Percentiles rank a stretch among this genome's conserved stretches.
phyloP scores from a whole-genome alignment of 2,329 filamentous ascomycete genomes.

The Botrytis byssoidea region DNA sequence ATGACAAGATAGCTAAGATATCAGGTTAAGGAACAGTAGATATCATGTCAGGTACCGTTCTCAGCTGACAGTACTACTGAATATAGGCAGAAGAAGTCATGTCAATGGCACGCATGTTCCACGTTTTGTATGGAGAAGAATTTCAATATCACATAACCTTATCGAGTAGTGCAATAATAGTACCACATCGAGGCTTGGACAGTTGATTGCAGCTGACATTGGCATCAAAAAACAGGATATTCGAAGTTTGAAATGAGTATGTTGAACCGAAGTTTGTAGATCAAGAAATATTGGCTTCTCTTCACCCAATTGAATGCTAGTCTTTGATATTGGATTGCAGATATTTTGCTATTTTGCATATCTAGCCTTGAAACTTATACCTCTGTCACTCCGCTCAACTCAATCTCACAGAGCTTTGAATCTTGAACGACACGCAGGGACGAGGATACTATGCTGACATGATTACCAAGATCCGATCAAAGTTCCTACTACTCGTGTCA shows the following conservation, averaged over 20 bases:
- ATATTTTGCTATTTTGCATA: neutral
- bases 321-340: neutral
- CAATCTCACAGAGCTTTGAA: neutral
- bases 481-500: slow-evolving; percentile 2
- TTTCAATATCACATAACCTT: neutral
- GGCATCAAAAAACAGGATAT: neutral
- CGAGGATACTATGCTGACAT: slow-evolving; percentile 8
- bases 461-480: slow-evolving; percentile 14
- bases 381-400: neutral
- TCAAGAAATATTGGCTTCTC: neutral
- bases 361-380: neutral
- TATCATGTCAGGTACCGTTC: slow-evolving; percentile 16
- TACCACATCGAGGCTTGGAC: neutral
- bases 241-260: neutral
- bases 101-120: slow-evolving; percentile 6
- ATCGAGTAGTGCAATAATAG: neutral
- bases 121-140: neutral
- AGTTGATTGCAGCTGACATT: neutral
- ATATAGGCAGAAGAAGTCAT: slow-evolving; percentile 4
- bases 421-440: neutral
- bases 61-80: slow-evolving; percentile 15
- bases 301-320: neutral
- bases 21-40: neutral
- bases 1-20: neutral
- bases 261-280: neutral